Evolutionary conservation across 2,329 filamentous ascomycete species (phyloP), one percentile per base, ranked within the genome.

Genomic region (Capronia americana): DNA sequence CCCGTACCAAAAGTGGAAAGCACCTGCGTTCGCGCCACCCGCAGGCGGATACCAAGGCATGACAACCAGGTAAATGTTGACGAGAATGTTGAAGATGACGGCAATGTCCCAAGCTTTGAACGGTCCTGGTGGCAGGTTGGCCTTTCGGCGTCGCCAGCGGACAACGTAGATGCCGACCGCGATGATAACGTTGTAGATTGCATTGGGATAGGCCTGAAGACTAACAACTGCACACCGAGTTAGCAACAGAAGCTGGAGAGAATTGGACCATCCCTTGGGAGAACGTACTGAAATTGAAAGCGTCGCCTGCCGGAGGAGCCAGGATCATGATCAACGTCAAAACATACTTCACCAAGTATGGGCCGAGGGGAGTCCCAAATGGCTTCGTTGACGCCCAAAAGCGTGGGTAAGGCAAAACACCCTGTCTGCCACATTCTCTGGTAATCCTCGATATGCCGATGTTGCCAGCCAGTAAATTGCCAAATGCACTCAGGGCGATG

Each of bases 1-100:
- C 1, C 83, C 89, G 69, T 92, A 92, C 86, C 87, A 92, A 76
- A 92, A 92, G 61, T 85, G 88, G 1, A 91, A 88, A 63, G 88
- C 85, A 0, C 88, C 89, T 0, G 84, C 86, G 44, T 84, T 83
- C 0, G 79, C 79, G 0, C 89, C 89, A 0, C 80, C 83, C 0
- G 81, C 79, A 0, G 90, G 90, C 1, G 89, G 90, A 70, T 87
- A 89, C 90, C 89, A 92, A 0, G 90, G 89, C 82, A 90, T 90
- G 12, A 88, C 82, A 1, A 92, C 77, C 51, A 91, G 78, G 65
- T 87, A 91, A 0, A 88, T 62, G 60, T 90, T 85, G 0, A 87
- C 77, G 0, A 86, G 73, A 53, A 89, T 83, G 56, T 83, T 87
- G 75, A 91, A 90, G 7, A 84, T 71, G 1, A 91, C 75, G 0